Evolutionary conservation across 2,329 filamentous ascomycete genomes (phyloP).

Genomic region (Xylariaceae sp.): DNA sequence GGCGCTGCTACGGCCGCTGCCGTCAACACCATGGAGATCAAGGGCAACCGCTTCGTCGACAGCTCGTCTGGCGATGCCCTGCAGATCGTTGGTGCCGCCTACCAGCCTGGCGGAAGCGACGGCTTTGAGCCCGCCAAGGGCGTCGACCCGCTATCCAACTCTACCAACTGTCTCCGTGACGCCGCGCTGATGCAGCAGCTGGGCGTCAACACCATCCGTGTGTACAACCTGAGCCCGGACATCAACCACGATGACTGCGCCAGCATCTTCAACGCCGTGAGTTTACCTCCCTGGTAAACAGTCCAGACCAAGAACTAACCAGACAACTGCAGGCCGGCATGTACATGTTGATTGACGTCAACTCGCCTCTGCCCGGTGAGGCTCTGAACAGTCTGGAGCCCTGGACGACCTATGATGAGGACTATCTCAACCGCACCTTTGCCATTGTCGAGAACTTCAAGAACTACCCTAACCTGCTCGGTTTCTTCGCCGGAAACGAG

Average conservation of each 20-base stretch:
- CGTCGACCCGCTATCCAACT: slow-evolving; percentile 53
- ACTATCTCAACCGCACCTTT: slow-evolving; percentile 59
- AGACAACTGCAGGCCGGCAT: slow-evolving; percentile 40
- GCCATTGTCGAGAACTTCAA: slow-evolving; percentile 60
- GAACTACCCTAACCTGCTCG: slow-evolving; percentile 58
- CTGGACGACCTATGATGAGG: slow-evolving; percentile 51
- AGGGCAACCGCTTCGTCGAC: slow-evolving; percentile 54
- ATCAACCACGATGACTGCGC: slow-evolving; percentile 61
- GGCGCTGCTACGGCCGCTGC: slow-evolving; percentile 47
- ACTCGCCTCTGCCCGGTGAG: slow-evolving; percentile 54
- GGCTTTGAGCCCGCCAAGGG: slow-evolving; percentile 48
- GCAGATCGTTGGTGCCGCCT: slow-evolving; percentile 60
- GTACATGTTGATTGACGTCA: slow-evolving; percentile 63
- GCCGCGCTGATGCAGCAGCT: slow-evolving; percentile 58
- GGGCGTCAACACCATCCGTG: slow-evolving; percentile 59
- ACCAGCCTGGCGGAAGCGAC: slow-evolving; percentile 60
- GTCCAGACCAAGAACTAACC: no score
- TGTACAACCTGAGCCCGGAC: slow-evolving; percentile 61
- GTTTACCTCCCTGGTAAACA: slow-evolving; percentile 8
- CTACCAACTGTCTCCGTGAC: slow-evolving; percentile 53
- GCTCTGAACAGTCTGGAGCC: slow-evolving; percentile 47
- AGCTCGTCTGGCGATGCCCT: slow-evolving; percentile 50
- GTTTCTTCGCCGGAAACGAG: slow-evolving; percentile 74
- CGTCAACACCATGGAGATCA: slow-evolving; percentile 48
- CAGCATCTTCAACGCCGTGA: slow-evolving; percentile 57